Evolutionary conservation across 768 basidiomycete genomes (phyloP).

Genomic region (Candolleomyces aberdarensis): DNA sequence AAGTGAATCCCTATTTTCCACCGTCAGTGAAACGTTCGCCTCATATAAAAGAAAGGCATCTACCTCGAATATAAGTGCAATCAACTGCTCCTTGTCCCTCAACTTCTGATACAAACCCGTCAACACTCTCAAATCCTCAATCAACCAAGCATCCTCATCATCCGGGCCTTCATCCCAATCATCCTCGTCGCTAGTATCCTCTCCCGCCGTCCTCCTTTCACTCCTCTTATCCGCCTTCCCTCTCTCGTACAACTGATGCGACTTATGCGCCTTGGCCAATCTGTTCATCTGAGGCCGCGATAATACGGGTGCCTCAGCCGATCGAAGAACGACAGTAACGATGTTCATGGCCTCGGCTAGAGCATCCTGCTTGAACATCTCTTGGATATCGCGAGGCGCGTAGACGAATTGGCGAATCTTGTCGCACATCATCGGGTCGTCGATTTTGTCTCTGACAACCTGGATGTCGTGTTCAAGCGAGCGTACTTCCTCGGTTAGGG

Average conservation of each 20-base stretch:
- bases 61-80: slow-evolving; percentile 94
- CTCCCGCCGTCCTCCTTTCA: slow-evolving; percentile 71
- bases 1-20: slow-evolving; percentile 74
- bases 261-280: slow-evolving; percentile 72
- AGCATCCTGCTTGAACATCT: slow-evolving; percentile 76
- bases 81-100: slow-evolving; percentile 86
- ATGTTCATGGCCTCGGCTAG: slow-evolving; percentile 71
- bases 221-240: slow-evolving; percentile 58
- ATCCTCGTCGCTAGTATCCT: too few species aligned
- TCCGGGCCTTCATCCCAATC: slow-evolving; percentile 64
- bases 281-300: slow-evolving; percentile 77
- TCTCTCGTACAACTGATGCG: slow-evolving; percentile 72
- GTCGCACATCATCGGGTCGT: slow-evolving; percentile 82
- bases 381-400: slow-evolving; percentile 86
- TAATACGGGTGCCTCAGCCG: slow-evolving; percentile 70
- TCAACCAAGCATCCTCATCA: slow-evolving; percentile 95
- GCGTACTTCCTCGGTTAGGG: slow-evolving; percentile 85
- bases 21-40: not conserved
- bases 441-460: slow-evolving; percentile 83
- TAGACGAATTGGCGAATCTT: slow-evolving; percentile 86
- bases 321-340: slow-evolving; percentile 75
- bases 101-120: slow-evolving; percentile 75
- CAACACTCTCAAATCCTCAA: slow-evolving; percentile 85
- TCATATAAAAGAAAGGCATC: slow-evolving; percentile 13
- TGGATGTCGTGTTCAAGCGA: slow-evolving; percentile 84